A percentile compares a stretch with the other conserved stretches of the same genome.
phyloP scores from a whole-genome alignment of 2,329 filamentous ascomycete genomes.

The Pyrenophora graminea region DNA sequence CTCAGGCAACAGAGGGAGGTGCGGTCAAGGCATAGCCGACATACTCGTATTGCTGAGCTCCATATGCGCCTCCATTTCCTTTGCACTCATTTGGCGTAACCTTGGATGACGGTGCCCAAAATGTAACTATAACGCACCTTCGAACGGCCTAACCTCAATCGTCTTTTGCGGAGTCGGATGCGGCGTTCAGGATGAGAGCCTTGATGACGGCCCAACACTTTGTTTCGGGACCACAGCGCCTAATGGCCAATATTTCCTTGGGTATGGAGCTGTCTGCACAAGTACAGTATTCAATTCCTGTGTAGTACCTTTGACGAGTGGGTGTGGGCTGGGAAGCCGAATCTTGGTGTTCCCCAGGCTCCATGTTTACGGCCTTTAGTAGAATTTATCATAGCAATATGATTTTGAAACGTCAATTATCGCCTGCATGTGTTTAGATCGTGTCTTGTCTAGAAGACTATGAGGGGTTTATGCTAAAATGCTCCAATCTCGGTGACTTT shows the following conservation, averaged over 20 bases:
- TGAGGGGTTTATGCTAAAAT: no score
- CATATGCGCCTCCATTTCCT: constrained; percentile 5
- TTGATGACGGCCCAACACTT: constrained; percentile 6
- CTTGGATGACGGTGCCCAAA: constrained; percentile 18
- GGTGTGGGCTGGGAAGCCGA: neutral
- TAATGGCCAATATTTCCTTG: constrained; percentile 9
- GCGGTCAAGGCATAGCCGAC: constrained; percentile 25
- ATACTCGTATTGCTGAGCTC: neutral
- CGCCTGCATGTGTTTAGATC: no score
- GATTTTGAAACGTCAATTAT: neutral
- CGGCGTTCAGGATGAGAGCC: constrained; percentile 22
- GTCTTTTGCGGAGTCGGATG: constrained; percentile 14
- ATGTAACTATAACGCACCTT: constrained; percentile 22
- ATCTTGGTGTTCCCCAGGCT: neutral
- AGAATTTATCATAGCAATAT: constrained; percentile 14
- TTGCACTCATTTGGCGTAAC: constrained; percentile 10
- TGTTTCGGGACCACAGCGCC: constrained; percentile 6
- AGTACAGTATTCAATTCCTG: constrained; percentile 23
- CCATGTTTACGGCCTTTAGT: constrained; percentile 7
- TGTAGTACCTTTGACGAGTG: constrained; percentile 18
- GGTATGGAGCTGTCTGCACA: neutral
- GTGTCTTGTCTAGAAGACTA: no score
- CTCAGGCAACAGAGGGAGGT: constrained; percentile 16
- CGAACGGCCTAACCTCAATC: constrained; percentile 19
- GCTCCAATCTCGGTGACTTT: no score